Evolutionary conservation across 202 grass and related monocot species (phyloP), one percentile per base, ranked within the genome.

Genomic region (Eragrostis tef): DNA sequence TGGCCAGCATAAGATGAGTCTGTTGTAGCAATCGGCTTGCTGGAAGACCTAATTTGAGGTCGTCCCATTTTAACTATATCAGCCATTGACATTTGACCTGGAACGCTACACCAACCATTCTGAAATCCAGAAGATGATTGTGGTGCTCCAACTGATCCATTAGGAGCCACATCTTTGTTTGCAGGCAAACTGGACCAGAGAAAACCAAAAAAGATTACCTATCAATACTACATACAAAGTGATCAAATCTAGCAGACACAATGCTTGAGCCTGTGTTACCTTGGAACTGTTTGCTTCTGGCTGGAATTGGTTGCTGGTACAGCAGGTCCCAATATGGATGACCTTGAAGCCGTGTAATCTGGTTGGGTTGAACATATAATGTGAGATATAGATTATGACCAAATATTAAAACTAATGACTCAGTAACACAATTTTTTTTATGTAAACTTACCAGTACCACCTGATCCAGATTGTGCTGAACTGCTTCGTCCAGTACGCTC

Each of bases 11-110:
- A 88, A 21, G 86, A 69, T 42, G 73, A 75, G 65, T 94, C 95
- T 45, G 73, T 24, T 67, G 67, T 50, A 53, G 44, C 31, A 43
- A 47, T 45, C 84, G 54, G 49, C 53, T 78, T 78, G 81, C 74
- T 67, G 67, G 76, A 73, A 66, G 89, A 61, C 81, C 83, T 91
- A 69, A 72, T 77, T 87, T 93, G 90, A 67, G 96, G 87, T 49
- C 89, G 83, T 6, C 96, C 92, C 96, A 95, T 98, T 91, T 93
- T 98, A 29, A 98, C 96, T 67, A 98, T 78, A 90, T 95, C 92
- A 79, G 90, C 96, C 96, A 98, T 93, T 48, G 96, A 98, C 77
- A 95, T 83, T 44, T 95, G 92, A 77, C 96, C 96, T 20, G 91
- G 87, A 60, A 95, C 87, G 43, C 79, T 83, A 65, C 71, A 81